These are phyloP conservation scores for Talaromyces sp. DNA, from an alignment of 2,329 filamentous ascomycete genomes.

Conservation along the genomic window DNA sequence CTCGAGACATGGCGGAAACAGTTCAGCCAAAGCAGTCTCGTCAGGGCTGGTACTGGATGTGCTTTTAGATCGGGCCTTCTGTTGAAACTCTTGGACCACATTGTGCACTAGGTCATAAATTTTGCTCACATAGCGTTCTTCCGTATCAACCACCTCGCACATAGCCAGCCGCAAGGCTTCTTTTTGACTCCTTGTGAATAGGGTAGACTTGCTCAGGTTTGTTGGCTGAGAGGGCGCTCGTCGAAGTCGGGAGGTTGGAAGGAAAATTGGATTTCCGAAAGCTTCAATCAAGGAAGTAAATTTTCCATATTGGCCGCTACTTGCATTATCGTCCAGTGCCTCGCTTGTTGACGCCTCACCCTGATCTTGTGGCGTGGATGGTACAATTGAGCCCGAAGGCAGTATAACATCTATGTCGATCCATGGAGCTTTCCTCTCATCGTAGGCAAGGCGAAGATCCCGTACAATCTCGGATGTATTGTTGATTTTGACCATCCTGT, in stretches of 20 bases:
- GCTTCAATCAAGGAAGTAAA: constrained; percentile 75
- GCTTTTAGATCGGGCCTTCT: constrained; percentile 61
- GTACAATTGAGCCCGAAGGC: constrained; percentile 69
- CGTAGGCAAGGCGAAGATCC: constrained; percentile 71
- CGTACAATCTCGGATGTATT: constrained; percentile 70
- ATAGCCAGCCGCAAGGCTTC: constrained; percentile 82
- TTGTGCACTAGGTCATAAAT: constrained; percentile 78
- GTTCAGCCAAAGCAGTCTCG: constrained; percentile 66
- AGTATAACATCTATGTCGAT: constrained; percentile 85
- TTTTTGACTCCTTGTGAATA: constrained; percentile 79
- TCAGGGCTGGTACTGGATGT: constrained; percentile 68
- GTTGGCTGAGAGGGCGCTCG: constrained; percentile 85
- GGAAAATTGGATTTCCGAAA: constrained; percentile 79
- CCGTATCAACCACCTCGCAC: constrained; percentile 86
- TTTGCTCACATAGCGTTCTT: constrained; percentile 90
- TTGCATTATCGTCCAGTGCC: constrained; percentile 27
- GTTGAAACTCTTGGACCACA: constrained; percentile 76
- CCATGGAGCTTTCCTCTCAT: constrained; percentile 79
- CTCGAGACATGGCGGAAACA: constrained; percentile 80
- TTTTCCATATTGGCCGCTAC: constrained; percentile 62
- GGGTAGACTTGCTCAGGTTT: constrained; percentile 72
- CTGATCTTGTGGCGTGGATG: constrained; percentile 63
- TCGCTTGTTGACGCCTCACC: constrained; percentile 51
- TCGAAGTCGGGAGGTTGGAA: constrained; percentile 80
- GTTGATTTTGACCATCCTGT: constrained; percentile 78